Base-by-base conservation (phyloP, 1,284 basidiomycete species). In the Golubevia pallescens region DNA sequence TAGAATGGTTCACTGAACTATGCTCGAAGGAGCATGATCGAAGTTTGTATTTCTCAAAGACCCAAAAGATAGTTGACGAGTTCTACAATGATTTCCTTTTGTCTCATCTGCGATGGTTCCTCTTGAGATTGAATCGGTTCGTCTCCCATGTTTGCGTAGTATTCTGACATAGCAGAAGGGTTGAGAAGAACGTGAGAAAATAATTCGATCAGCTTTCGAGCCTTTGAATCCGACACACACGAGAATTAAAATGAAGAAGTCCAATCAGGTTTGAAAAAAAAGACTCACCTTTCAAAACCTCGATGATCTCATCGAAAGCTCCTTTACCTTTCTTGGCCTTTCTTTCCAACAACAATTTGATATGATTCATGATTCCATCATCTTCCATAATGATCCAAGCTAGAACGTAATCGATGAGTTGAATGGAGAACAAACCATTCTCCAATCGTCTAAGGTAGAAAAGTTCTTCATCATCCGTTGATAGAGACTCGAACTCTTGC, bases 321-420 rank as follows among this genome's bases (percentile, higher is more conserved):
- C 34, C 34, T 38, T 8, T 2, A 8, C 74, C 67, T 1, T 61
- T n/a, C 14, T 62, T 2, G 1, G 62, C 63, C 5, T 58, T 62
- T 1, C 80, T 64, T 6, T 42, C 42, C 3, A 81, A 61, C 16
- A 80, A 51, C 28, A 66, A 55, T 10, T 57, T 28, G 10, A 74
- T 56, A 38, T 81, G 79, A n/a, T 70, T 67, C 6, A 65, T 58
- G 1, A 68, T 52, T 20, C 95, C 97, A 77, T 99, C 97, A 77
- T 99, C 97, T 87, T 99, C 97, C 94, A 98, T 97, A 65, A 90
- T 90, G 28, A 98, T 86, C 97, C 97, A 99, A 0, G 93, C 95
- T 28, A 98, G 86, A 60, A 97, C 91, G 71, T 95, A 97, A 86
- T 98, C 96, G 21, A 93, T 90, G 16, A 92, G 92, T 80, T 99